Conservation (phyloP, 2,329 filamentous ascomycete species). For the Exophiala viscosa region DNA sequence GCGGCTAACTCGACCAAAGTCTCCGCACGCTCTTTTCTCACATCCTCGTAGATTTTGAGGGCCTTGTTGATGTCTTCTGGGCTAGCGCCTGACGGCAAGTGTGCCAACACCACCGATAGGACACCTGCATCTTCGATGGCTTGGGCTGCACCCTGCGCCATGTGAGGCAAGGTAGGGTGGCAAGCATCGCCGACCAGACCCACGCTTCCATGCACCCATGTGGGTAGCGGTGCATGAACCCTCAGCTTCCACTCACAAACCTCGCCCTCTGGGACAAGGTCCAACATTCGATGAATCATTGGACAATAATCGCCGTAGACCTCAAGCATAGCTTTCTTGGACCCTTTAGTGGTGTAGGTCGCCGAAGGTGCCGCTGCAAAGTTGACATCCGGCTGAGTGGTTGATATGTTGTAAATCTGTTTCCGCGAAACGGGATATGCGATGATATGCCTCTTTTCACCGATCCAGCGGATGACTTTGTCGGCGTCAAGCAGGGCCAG, state of each 20-base stretch:
- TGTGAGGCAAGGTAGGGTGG: slow-evolving; percentile 61
- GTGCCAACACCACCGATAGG: slow-evolving; percentile 49
- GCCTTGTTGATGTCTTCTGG: slow-evolving; percentile 50
- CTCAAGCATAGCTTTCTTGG: slow-evolving; percentile 57
- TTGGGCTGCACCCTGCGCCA: slow-evolving; percentile 63
- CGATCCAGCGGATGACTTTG: slow-evolving; percentile 61
- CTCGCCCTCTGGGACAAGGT: slow-evolving; percentile 60
- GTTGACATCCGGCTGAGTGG: slow-evolving; percentile 58
- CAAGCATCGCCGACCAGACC: slow-evolving; percentile 59
- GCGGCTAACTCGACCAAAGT: slow-evolving; percentile 56
- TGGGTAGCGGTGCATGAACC: slow-evolving; percentile 59
- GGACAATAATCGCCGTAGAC: slow-evolving; percentile 61
- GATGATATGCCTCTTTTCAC: slow-evolving; percentile 64
- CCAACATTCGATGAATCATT: slow-evolving; percentile 57
- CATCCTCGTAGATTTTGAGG: slow-evolving; percentile 53
- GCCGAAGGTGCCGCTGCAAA: slow-evolving; percentile 57
- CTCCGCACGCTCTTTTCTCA: slow-evolving; percentile 56
- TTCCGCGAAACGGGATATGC: slow-evolving; percentile 63
- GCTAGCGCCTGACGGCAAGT: slow-evolving; percentile 41
- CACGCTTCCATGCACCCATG: slow-evolving; percentile 55
- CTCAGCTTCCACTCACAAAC: slow-evolving; percentile 65
- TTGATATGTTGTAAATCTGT: slow-evolving; percentile 64
- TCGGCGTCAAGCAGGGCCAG: slow-evolving; percentile 55
- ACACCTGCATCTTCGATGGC: slow-evolving; percentile 63
- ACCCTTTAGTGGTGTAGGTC: slow-evolving; percentile 62